Evolutionary conservation across 805 yeast genomes (phyloP).

Genomic region (Starmerella stigmatis): DNA sequence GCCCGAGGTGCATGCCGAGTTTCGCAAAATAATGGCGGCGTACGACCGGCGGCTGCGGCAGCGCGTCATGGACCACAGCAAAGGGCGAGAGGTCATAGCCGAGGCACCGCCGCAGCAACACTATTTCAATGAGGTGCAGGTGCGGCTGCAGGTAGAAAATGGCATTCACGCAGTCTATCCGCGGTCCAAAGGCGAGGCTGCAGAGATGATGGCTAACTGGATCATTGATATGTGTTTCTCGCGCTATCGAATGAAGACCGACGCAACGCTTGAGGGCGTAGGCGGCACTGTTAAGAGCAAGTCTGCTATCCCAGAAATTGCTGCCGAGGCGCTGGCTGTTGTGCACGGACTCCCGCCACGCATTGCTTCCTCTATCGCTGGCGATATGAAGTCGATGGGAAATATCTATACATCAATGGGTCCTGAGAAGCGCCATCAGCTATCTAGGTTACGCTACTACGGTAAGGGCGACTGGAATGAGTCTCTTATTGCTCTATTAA

Average conservation of each 20-base stretch:
- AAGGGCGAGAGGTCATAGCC: neutral
- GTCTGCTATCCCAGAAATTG: slow-evolving; percentile 7
- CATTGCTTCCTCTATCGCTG: slow-evolving; percentile 13
- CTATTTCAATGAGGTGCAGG: slow-evolving; percentile 14
- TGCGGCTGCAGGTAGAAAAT: slow-evolving; percentile 16
- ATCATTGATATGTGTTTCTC: slow-evolving; percentile 15
- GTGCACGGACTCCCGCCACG: slow-evolving; percentile 20
- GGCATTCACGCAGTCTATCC: slow-evolving; percentile 14
- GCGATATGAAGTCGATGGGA: slow-evolving; percentile 13
- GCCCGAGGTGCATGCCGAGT: slow-evolving; percentile 15
- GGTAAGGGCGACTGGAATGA: slow-evolving; percentile 19
- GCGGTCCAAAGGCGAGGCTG: slow-evolving; percentile 12
- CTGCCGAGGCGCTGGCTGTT: slow-evolving; percentile 13
- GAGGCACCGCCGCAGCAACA: slow-evolving; percentile 9
- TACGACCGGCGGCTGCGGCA: slow-evolving; percentile 16
- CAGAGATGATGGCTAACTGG: slow-evolving; percentile 17
- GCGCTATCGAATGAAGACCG: slow-evolving; percentile 12
- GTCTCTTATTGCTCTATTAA: slow-evolving; percentile 12
- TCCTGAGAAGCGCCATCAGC: slow-evolving; percentile 7
- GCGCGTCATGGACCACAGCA: slow-evolving; percentile 6
- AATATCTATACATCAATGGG: slow-evolving; percentile 6
- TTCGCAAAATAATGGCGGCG: slow-evolving; percentile 8
- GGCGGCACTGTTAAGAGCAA: slow-evolving; percentile 16
- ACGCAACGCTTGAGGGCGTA: slow-evolving; percentile 1
- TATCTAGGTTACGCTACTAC: slow-evolving; percentile 7